Percentiles rank a stretch among this genome's conserved stretches.
Conservation (phyloP, 306 rosid species). For the Trifolium fragiferum region DNA sequence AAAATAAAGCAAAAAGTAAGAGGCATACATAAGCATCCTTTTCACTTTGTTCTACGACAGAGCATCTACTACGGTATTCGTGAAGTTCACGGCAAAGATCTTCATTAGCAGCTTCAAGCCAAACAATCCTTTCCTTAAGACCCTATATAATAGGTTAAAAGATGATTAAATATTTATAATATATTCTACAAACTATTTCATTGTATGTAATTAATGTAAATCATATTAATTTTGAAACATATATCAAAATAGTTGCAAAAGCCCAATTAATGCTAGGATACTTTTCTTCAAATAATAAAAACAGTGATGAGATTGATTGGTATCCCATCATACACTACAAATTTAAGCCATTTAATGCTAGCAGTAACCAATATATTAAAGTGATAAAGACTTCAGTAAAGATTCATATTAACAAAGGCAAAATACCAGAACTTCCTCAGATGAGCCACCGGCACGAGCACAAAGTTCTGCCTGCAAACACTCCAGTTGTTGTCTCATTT, state of each 20-base stretch:
- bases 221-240: conserved; percentile 28
- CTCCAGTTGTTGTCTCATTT: conserved; percentile 98
- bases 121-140: conserved; percentile 93
- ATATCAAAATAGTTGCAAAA: conserved; percentile 18
- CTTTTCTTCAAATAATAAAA: conserved; percentile 33
- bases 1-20: conserved; percentile 37
- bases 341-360: conserved; percentile 33
- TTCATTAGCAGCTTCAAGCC: conserved; percentile 99
- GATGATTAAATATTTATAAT: conserved; percentile 40
- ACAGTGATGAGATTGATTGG: conserved; percentile 26
- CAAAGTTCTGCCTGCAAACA: conserved; percentile 97
- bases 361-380: conserved; percentile 22
- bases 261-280: conserved; percentile 18
- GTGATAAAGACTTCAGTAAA: conserved; percentile 28
- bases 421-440: conserved; percentile 92
- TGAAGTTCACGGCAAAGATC: conserved; percentile 99
- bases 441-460: conserved; percentile 89
- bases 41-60: conserved; percentile 62
- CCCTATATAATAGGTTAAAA: conserved; percentile 55
- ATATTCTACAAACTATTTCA: conserved; percentile 10
- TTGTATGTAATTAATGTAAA: conserved; percentile 9
- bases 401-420: conserved; percentile 26
- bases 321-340: conserved; percentile 24
- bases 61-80: conserved; percentile 82
- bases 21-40: conserved; percentile 74